phyloP scores from a whole-genome alignment of 805 yeast species.

The Ascoidea rubescens region DNA sequence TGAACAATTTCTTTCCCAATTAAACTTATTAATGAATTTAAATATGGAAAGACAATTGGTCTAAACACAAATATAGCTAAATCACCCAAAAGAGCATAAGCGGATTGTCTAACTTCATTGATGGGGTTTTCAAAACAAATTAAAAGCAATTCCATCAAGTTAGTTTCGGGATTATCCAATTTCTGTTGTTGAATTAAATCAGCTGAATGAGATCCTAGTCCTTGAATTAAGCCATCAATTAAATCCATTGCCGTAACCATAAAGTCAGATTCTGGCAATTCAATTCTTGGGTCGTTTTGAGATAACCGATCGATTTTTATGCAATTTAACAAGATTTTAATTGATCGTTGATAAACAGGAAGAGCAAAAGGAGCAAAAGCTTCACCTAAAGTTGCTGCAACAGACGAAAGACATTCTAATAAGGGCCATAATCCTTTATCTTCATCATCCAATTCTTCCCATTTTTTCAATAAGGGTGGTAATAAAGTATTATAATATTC shows the following conservation, averaged over 20 bases:
- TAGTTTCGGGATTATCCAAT: constrained; percentile 15
- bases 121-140: constrained; percentile 61
- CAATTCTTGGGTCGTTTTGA: constrained; percentile 49
- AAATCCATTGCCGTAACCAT: constrained; percentile 80
- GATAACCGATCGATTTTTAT: constrained; percentile 53
- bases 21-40: constrained; percentile 42
- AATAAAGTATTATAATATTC: constrained; percentile 46
- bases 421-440: constrained; percentile 86
- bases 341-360: constrained; percentile 71
- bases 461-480: constrained; percentile 72
- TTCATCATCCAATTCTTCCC: constrained; percentile 63
- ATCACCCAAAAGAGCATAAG: constrained; percentile 85
- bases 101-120: constrained; percentile 87
- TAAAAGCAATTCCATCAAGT: constrained; percentile 47
- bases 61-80: constrained; percentile 49
- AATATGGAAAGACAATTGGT: constrained; percentile 29
- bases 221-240: constrained; percentile 88
- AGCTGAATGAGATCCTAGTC: constrained; percentile 51
- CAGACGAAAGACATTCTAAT: constrained; percentile 82
- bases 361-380: constrained; percentile 80
- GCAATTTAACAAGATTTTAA: constrained; percentile 52
- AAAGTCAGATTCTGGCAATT: constrained; percentile 81
- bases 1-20: constrained; percentile 56
- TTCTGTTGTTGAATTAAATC: constrained; percentile 32
- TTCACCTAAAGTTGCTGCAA: constrained; percentile 79